A percentile compares a stretch with the other conserved stretches of the same genome.
Conservation (phyloP, 306 rosid species). For the Vachellia collinsii region DNA sequence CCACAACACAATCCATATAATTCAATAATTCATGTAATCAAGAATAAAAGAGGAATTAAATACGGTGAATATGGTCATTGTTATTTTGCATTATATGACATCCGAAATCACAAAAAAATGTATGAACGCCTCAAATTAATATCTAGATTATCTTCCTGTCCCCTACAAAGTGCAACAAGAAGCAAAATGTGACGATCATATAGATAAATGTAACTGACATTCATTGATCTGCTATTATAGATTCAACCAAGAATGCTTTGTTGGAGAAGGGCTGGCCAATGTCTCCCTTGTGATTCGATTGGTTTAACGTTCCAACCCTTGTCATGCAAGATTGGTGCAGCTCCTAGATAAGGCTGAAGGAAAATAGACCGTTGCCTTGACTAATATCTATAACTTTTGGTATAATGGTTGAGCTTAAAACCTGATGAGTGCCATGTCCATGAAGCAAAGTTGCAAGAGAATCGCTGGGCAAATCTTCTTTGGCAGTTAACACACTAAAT, state of each 20-base stretch:
- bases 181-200: too few species aligned
- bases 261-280: background rate
- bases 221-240: background rate
- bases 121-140: too few species aligned
- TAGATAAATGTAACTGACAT: background rate
- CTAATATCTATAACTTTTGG: background rate
- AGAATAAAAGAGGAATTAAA: background rate
- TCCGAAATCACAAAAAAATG: too few species aligned
- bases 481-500: slow-evolving; percentile 49
- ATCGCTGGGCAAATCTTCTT: slow-evolving; percentile 80
- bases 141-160: too few species aligned
- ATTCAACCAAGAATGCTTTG: background rate
- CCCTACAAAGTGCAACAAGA: too few species aligned
- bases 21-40: too few species aligned
- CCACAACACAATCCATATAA: background rate
- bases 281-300: background rate
- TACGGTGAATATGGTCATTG: too few species aligned
- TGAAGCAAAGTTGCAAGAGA: slow-evolving; percentile 38
- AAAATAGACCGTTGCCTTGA: background rate
- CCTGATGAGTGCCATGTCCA: background rate
- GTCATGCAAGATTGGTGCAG: background rate
- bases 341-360: background rate
- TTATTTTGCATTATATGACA: too few species aligned
- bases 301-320: background rate
- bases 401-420: background rate